A percentile compares a stretch with the other conserved stretches of the same genome.
phyloP scores from a whole-genome alignment of 257 asterid genomes.

The Solanum piurae region DNA sequence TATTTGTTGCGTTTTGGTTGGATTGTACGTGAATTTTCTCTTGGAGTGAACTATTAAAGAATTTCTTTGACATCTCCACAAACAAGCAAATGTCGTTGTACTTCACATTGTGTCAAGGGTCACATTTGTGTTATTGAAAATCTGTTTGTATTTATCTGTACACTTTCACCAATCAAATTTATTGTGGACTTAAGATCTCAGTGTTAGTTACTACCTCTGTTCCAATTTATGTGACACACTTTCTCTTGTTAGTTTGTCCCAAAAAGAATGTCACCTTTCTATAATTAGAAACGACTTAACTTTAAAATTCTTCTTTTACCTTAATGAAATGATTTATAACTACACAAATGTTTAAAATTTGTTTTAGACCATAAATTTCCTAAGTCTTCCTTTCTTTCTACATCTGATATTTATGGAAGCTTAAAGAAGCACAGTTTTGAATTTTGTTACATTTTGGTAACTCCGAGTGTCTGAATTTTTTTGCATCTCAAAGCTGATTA shows the following conservation, averaged over 20 bases:
- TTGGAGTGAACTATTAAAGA: background rate
- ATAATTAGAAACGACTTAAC: background rate
- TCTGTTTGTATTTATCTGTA: background rate
- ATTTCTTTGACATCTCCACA: background rate
- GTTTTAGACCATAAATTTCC: background rate
- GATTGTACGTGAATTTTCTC: background rate
- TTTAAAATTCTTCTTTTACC: background rate
- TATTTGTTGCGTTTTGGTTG: constrained; percentile 22
- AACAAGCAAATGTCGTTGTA: background rate
- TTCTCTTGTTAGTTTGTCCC: background rate
- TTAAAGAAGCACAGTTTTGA: background rate
- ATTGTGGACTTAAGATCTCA: background rate
- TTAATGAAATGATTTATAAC: background rate
- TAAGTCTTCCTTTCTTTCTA: background rate
- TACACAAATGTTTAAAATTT: background rate
- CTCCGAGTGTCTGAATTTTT: background rate
- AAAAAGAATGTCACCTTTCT: background rate
- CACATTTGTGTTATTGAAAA: background rate
- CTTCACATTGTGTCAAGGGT: background rate
- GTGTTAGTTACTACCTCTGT: background rate
- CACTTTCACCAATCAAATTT: background rate
- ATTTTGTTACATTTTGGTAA: background rate
- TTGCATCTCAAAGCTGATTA: background rate
- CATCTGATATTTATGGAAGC: background rate
- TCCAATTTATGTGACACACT: background rate